phyloP scores from a whole-genome alignment of 208 protist species.

The Endotrypanum monterogeii region DNA sequence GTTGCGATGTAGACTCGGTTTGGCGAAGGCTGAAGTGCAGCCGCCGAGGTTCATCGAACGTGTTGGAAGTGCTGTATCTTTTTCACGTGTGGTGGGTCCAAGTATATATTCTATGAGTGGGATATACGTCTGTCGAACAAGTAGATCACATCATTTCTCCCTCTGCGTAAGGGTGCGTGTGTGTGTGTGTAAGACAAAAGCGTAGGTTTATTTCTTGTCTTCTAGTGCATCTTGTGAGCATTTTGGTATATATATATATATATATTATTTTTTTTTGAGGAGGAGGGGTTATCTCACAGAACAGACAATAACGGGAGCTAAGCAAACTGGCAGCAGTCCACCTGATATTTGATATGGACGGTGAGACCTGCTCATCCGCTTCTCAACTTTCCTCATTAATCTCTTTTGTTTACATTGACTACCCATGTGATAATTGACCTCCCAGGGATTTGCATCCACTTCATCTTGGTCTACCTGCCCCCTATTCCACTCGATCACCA shows the following conservation, averaged over 20 bases:
- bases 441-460: too few species aligned
- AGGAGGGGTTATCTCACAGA: too few species aligned
- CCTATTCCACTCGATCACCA: background rate
- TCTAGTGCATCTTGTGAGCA: background rate
- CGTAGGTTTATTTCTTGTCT: background rate
- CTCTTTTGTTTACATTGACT: background rate
- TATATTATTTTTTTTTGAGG: slow-evolving; percentile 10
- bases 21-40: background rate
- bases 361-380: background rate
- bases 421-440: background rate
- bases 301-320: too few species aligned
- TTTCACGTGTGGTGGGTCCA: background rate
- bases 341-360: background rate
- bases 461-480: too few species aligned
- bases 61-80: background rate
- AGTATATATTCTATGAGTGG: background rate
- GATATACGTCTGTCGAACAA: background rate
- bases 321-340: too few species aligned
- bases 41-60: background rate
- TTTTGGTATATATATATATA: background rate
- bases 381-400: background rate
- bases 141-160: background rate
- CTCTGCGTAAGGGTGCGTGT: background rate
- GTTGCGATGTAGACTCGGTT: background rate
- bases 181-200: background rate